Evolutionary conservation across 495 filamentous ascomycete genomes (phyloP).

Genomic region (Recurvomyces mirabilis): DNA sequence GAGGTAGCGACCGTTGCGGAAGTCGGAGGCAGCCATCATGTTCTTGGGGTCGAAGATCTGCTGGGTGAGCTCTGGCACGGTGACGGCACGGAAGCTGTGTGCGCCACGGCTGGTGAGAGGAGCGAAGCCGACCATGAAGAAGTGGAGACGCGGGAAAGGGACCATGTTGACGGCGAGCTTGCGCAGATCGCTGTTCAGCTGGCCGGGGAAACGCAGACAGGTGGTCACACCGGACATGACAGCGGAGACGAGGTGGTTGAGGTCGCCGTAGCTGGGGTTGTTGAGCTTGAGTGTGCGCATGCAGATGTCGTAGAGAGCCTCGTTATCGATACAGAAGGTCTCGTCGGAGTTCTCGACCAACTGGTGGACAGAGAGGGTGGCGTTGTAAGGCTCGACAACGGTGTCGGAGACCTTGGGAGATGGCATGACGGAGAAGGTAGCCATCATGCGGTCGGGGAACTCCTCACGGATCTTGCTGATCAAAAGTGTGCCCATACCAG

Average conservation of each 20-base stretch:
- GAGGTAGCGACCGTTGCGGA: constrained; percentile 98
- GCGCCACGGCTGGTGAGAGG: constrained; percentile 94
- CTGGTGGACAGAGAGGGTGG: constrained; percentile 97
- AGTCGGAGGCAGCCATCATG: constrained; percentile 99
- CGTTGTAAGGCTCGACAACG: constrained; percentile 99
- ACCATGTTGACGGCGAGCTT: constrained; percentile 99
- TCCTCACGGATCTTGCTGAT: constrained; percentile 99
- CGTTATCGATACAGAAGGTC: constrained; percentile 99
- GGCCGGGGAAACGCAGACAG: constrained; percentile 96
- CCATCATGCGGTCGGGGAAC: constrained; percentile 99
- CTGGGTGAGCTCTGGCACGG: constrained; percentile 96
- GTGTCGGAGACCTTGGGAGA: constrained; percentile 99
- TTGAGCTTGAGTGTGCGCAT: constrained; percentile 98
- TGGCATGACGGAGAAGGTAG: constrained; percentile 97
- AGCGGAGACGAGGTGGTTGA: constrained; percentile 98
- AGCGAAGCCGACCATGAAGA: constrained; percentile 99
- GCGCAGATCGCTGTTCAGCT: constrained; percentile 99
- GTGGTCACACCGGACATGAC: constrained; percentile 99
- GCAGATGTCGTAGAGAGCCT: constrained; percentile 99
- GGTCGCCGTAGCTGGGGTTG: constrained; percentile 95
- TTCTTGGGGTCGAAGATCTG: constrained; percentile 99
- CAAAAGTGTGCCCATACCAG: constrained; percentile 98
- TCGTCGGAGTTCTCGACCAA: constrained; percentile 99
- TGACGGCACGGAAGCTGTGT: constrained; percentile 91
- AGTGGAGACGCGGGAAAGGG: constrained; percentile 99